Base-by-base conservation (phyloP, 2,329 filamentous ascomycete species). In the Botrytis hyacinthi region DNA sequence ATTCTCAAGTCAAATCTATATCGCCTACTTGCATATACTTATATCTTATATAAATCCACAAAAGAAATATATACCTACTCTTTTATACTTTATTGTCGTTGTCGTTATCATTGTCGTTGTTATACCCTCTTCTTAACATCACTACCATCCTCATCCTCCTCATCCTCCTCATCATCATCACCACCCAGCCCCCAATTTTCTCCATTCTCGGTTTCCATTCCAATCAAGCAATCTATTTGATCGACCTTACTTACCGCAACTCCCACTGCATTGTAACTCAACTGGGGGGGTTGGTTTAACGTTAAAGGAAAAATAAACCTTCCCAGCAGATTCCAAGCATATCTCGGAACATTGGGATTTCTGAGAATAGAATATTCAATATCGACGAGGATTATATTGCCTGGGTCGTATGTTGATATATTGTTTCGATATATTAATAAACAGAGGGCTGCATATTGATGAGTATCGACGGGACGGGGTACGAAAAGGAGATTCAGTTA, bases 301-400 rank as follows among this genome's bases (percentile, higher is more conserved):
- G 26, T 54, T 54, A 1, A 40, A 54, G 14, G 48, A 26, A 26
- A 46, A 65, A 65, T 54, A 54, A 54, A 37, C 10, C 42, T 54
- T 71, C 44, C 70, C 57, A 70, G 57, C 40, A 70, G 46, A 48
- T 63, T 59, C 48, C 66, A 35, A 54, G 66, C 66, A 69, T 69
- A 44, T 35, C 66, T 35, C 66, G 48, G 66, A 44, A 69, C 22
- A 35, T 69, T 57, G 2, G 12, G 18, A 57, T 57, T 35, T 63
- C 59, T 71, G 40, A 63, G 59, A 63, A 71, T 63, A 63, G 59
- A 71, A 20, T 7, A 54, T 54, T 57, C n/a, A 22, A 46, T 35
- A 61, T 60, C 40, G 32, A 54, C 46, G 66, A 69, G 48, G 66
- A 42, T 57, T 14, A n/a, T n/a, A 7, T n/a, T 14, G 4, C 5